Evolutionary conservation across 805 yeast genomes (phyloP).

Genomic region (Metschnikowia cubensis): DNA sequence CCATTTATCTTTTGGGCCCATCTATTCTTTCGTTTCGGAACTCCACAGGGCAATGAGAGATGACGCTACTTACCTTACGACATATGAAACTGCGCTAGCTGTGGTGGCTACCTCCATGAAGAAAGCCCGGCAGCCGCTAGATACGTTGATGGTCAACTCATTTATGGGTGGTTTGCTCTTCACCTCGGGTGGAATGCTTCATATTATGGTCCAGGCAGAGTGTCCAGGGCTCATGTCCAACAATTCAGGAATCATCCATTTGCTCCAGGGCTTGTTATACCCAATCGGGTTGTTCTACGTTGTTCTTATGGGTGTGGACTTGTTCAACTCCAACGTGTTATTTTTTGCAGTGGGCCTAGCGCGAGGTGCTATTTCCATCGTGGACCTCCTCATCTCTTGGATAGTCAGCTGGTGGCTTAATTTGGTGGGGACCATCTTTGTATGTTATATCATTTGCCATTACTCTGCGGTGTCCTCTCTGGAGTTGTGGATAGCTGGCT

Average conservation of each 20-base stretch:
- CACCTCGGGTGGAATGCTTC: conserved; percentile 70
- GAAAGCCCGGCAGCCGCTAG: conserved; percentile 63
- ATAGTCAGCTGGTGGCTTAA: conserved; percentile 62
- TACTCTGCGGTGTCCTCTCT: conserved; percentile 47
- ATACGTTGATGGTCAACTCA: conserved; percentile 58
- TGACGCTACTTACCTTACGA: conserved; percentile 52
- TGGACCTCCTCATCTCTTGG: conserved; percentile 67
- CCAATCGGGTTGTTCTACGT: conserved; percentile 75
- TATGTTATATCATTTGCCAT: conserved; percentile 59
- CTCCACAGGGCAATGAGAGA: conserved; percentile 10
- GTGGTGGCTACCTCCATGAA: conserved; percentile 85
- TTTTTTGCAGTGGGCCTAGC: conserved; percentile 66
- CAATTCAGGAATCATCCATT: conserved; percentile 50
- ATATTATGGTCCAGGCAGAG: conserved; percentile 51
- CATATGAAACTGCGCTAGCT: conserved; percentile 79
- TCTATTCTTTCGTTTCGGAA: background rate
- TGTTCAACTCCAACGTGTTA: conserved; percentile 70
- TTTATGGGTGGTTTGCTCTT: conserved; percentile 68
- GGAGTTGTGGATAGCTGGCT: conserved; percentile 43
- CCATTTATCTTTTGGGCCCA: background rate
- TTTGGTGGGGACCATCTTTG: conserved; percentile 60
- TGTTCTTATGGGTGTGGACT: conserved; percentile 68
- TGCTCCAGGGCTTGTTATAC: conserved; percentile 59
- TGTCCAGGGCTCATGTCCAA: conserved; percentile 38
- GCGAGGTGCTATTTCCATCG: conserved; percentile 63